Base-by-base conservation (phyloP, 2,329 filamentous ascomycete species). In the Didymella pomorum region DNA sequence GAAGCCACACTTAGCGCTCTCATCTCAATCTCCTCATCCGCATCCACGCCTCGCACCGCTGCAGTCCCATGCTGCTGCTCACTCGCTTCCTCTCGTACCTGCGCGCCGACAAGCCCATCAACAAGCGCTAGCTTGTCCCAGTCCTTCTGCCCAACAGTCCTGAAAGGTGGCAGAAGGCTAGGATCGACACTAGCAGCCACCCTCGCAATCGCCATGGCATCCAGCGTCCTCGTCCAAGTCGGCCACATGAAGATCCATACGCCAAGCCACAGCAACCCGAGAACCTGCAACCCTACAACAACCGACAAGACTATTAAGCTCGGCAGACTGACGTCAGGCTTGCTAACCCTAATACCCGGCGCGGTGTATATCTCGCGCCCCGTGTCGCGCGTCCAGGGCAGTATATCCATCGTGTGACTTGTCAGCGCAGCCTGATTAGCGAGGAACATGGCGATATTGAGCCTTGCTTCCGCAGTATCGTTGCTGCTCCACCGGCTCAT, bases 141-240 rank as follows among this genome's bases (percentile, higher is more conserved):
- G 20, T 50, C 52, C 11, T 20, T 21, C 7, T 9, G 23, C n/a
- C 12, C 33, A 1, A 11, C 2, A 1, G 26, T 42, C 2, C n/a
- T 9, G 3, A 56, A 21, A 2, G 42, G 42, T 8, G 47, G 54
- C 1, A 57, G n/a, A 0, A 52, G 20, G 2, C 33, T 3, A 2
- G 42, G 4, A 28, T 57, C 54, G 14, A 57, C 1, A 6, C 8
- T 16, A 2, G 50, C 44, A 2, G 43, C 54, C 14, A 61, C 35
- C 18, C 58, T 37, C 6, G 58, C 58, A 8, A 61, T n/a, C 23
- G 58, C 58, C 50, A 55, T 54, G 0, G 58, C 45, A 25, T 61
- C 43, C 5, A 61, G 52, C 2, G 46, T 44, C n/a, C 50, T 41
- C 10, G 58, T 61, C 58, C 54, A 61, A 1, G 45, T 51, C 7